These are phyloP conservation scores for Debaryomyces sp. DNA, from an alignment of 1,139 yeast species.

Conservation along the genomic window DNA sequence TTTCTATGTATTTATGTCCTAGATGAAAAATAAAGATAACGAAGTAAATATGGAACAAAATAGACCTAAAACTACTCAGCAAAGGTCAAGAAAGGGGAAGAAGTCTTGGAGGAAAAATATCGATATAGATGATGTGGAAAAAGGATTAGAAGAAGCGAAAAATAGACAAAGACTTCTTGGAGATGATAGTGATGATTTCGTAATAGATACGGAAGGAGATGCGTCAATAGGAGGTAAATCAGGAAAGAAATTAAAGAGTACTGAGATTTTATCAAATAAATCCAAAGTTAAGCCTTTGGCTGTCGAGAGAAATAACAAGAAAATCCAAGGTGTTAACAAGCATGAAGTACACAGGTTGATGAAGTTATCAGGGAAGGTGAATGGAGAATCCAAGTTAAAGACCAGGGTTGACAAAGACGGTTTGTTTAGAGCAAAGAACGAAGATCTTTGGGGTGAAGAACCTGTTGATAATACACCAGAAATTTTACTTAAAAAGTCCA, in stretches of 20 bases:
- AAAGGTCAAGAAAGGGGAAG: conserved; percentile 88
- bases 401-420: conserved; percentile 67
- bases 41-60: conserved; percentile 16
- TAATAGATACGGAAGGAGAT: conserved; percentile 74
- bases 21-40: background rate
- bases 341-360: conserved; percentile 70
- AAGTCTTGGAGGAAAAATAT: conserved; percentile 96
- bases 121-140: conserved; percentile 77
- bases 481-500: conserved; percentile 40
- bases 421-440: conserved; percentile 48
- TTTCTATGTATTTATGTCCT: background rate
- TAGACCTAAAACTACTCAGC: conserved; percentile 32
- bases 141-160: conserved; percentile 66
- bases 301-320: conserved; percentile 38
- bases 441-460: conserved; percentile 68
- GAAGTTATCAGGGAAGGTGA: conserved; percentile 76
- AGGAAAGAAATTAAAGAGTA: conserved; percentile 60
- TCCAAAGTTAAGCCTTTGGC: conserved; percentile 76
- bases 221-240: conserved; percentile 21
- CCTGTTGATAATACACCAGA: conserved; percentile 34
- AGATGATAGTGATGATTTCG: conserved; percentile 56
- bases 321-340: conserved; percentile 67
- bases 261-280: conserved; percentile 73
- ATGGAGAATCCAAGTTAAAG: conserved; percentile 54
- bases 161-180: conserved; percentile 74